Conservation (phyloP, 768 basidiomycete genomes). For the Lactifluus pinguis region DNA sequence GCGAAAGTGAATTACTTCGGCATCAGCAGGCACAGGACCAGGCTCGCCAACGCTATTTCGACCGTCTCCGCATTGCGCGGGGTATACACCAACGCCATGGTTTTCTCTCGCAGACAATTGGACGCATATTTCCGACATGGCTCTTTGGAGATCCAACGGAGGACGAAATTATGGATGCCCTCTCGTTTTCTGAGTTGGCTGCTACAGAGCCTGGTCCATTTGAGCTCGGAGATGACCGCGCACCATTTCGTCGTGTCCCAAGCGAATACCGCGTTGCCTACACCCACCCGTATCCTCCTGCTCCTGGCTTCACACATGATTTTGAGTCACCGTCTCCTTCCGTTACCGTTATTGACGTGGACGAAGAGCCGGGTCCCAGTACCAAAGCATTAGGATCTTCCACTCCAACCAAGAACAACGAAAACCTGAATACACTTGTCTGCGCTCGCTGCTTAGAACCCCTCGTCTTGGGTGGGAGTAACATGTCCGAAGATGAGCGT, state of each 20-base stretch:
- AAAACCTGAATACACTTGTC: constrained; percentile 41
- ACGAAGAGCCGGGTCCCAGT: constrained; percentile 27
- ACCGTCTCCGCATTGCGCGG: constrained; percentile 3
- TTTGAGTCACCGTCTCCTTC: constrained; percentile 39
- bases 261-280: constrained; percentile 47
- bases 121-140: constrained; percentile 14
- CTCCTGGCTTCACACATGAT: constrained; percentile 60
- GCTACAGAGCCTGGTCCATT: not conserved
- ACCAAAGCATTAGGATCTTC: constrained; percentile 20
- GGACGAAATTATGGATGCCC: constrained; percentile 17
- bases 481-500: constrained; percentile 33
- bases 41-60: constrained; percentile 10
- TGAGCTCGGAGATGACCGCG: not conserved
- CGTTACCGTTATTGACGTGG: constrained; percentile 42
- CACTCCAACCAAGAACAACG: constrained; percentile 23
- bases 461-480: constrained; percentile 44
- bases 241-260: constrained; percentile 16
- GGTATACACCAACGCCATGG: constrained; percentile 13
- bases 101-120: constrained; percentile 14
- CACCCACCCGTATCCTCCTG: constrained; percentile 51
- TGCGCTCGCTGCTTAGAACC: constrained; percentile 63
- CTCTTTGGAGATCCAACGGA: constrained; percentile 16
- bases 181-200: constrained; percentile 15
- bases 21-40: constrained; percentile 7
- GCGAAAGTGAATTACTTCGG: constrained; percentile 10